Base-by-base conservation (phyloP, 2,329 filamentous ascomycete species). In the Beauveria rudraprayagi region DNA sequence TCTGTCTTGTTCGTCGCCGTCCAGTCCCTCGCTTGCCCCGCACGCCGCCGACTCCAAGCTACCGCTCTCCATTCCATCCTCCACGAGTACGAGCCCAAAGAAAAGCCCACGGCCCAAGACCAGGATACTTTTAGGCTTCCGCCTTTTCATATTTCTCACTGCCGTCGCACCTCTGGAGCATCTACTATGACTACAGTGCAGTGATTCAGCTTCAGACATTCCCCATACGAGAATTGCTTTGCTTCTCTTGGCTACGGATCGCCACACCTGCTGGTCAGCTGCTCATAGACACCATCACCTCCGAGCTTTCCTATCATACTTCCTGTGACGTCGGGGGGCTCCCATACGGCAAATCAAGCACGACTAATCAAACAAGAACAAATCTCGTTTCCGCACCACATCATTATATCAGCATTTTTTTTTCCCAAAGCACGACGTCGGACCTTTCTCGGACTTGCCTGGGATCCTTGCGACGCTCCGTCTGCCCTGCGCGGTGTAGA, bases 21-120 rank as follows among this genome's bases (percentile, higher is more conserved):
- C 56, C 19, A 26, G 30, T 51, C 46, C 30, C 46, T 58, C 56
- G 37, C 34, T 56, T 58, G 56, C 56, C 56, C 56, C 46, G 56
- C 56, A 41, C 56, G 56, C 56, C 34, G 26, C 37, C 56, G 11
- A 37, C 43, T 47, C 34, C 22, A 14, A 44, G 40, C 53, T 43
- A 56, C 54, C 5, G n/a, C 19, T 26, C 8, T 50, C 47, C 43
- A 30, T 34, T 50, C 47, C 43, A 30, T 34, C 40, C 40, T 46
- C 53, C 53, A 24, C 53, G 53, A 46, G 41, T 30, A 22, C 41
- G 16, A 24, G 24, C 40, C 53, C 26, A 30, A 46, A 3, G 41
- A 56, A 46, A 46, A 46, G 17, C 26, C 54, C 41, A 54, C 52
- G 17, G 17, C n/a, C n/a, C 28, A 28, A 40, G 37, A 44, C 19